Evolutionary conservation across 257 asterid species (phyloP), one percentile per base, ranked within the genome.

Genomic region (Solanum chilense): DNA sequence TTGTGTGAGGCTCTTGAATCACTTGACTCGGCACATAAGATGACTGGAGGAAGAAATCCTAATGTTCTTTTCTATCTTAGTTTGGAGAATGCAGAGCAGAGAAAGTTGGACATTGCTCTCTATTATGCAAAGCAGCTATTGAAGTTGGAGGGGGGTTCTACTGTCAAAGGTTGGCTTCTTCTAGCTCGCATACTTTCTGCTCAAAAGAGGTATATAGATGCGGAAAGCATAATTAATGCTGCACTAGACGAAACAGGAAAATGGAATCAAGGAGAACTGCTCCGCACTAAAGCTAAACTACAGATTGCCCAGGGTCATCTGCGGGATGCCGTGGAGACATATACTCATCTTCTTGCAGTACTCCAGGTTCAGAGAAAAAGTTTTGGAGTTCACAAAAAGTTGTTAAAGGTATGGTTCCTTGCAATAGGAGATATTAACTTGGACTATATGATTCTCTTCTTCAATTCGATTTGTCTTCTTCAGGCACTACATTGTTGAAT

Each of bases 231-330:
- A 58, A 88, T 96, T 29, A 93, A 96, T 89, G 95, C 98, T 84
- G 99, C 99, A 74, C 77, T 96, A 86, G 98, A 94, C 31, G 99
- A 96, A 90, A 92, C 98, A 1, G 98, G 98, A 85, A 95, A 93
- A 86, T 96, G 98, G 99, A 93, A 96, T 74, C 99, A 93, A 88
- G 98, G 97, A 25, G 95, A 94, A 82, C 85, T 96, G 87, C 91
- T 95, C 10, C 88, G 94, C 3, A 93, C 94, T 1, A 96, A 95
- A 91, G 98, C 96, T 12, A 96, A 92, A 88, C 86, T 96, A 87
- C 99, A 96, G 92, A 93, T 93, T 75, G 96, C 92, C 15, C 98
- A 89, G 90, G 96, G 94, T 16, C 69, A 88, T 83, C 42, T 96
- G 64, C 91, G 88, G 84, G 95, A 92, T 88, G 95, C 96, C 23